Conservation (phyloP, 257 asterid genomes). For the Primulina tabacum region DNA sequence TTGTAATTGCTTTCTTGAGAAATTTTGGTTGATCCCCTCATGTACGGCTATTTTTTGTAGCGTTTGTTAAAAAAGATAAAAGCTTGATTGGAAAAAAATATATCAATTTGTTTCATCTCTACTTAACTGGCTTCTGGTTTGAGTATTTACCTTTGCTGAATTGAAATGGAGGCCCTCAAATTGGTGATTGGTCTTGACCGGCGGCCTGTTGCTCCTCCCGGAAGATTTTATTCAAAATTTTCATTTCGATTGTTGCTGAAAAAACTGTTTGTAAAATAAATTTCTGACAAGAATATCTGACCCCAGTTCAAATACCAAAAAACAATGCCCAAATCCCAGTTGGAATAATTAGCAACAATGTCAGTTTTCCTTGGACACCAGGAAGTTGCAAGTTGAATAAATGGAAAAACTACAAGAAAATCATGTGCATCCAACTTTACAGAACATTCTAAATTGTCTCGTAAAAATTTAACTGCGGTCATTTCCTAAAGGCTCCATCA, state of each 20-base stretch:
- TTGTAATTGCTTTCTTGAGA: no score
- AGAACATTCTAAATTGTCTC: neutral
- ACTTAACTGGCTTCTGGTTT: no score
- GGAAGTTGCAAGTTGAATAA: conserved; percentile 25
- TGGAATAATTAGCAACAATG: neutral
- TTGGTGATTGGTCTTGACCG: no score
- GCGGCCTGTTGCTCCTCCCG: neutral
- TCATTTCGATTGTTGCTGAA: neutral
- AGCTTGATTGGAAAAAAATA: no score
- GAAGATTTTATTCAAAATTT: neutral
- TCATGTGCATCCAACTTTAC: neutral
- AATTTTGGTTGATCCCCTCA: no score
- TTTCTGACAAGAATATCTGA: neutral
- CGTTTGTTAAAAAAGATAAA: no score
- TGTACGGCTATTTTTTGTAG: no score
- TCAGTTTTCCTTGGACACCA: conserved; percentile 20
- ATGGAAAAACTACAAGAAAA: conserved; percentile 10
- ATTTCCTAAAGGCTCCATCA: conserved; percentile 14
- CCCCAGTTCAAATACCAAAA: neutral
- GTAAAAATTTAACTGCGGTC: conserved; percentile 33
- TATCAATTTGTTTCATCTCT: no score
- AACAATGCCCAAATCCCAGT: neutral
- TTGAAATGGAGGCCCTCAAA: no score
- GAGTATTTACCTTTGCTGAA: no score
- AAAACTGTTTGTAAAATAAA: neutral